These are phyloP conservation scores for Pulveroboletus sp. DNA, from an alignment of 768 basidiomycete genomes.

Conservation along the genomic window DNA sequence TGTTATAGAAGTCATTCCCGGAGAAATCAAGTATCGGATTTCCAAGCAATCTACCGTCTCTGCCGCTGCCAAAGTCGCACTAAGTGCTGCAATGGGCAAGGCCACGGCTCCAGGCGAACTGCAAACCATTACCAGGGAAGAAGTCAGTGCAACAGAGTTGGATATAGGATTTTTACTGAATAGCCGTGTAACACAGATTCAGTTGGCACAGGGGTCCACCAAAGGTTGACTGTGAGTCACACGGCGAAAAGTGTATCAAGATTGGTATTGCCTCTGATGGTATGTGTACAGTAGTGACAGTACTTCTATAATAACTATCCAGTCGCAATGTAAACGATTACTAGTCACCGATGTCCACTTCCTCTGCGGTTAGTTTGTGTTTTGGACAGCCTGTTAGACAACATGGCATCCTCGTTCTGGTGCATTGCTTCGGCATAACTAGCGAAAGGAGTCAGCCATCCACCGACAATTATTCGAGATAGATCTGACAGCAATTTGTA, in stretches of 20 bases:
- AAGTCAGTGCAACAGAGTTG: constrained; percentile 46
- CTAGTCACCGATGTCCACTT: constrained; percentile 14
- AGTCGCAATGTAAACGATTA: not conserved
- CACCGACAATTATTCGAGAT: not conserved
- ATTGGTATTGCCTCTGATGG: constrained; percentile 8
- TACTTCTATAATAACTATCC: not conserved
- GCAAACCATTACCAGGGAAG: constrained; percentile 66
- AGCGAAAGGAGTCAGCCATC: not conserved
- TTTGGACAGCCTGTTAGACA: constrained; percentile 58
- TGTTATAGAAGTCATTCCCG: constrained; percentile 78
- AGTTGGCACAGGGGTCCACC: constrained; percentile 10
- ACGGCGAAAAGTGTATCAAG: not conserved
- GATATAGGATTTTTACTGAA: constrained; percentile 2
- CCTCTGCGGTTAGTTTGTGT: constrained; percentile 14
- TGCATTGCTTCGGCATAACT: constrained; percentile 77
- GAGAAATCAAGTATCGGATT: constrained; percentile 82
- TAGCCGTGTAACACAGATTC: constrained; percentile 6
- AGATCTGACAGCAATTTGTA: constrained; percentile 78
- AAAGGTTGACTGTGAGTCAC: constrained; percentile 8
- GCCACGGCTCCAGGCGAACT: constrained; percentile 72
- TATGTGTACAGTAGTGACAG: constrained; percentile 13
- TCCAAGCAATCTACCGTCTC: constrained; percentile 58
- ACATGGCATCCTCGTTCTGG: constrained; percentile 67
- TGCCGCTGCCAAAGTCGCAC: constrained; percentile 57
- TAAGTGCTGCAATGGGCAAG: constrained; percentile 59